A percentile compares a stretch with the other conserved stretches of the same genome.
Conservation (phyloP, 345 rosid species). For the Camelina sativa region DNA sequence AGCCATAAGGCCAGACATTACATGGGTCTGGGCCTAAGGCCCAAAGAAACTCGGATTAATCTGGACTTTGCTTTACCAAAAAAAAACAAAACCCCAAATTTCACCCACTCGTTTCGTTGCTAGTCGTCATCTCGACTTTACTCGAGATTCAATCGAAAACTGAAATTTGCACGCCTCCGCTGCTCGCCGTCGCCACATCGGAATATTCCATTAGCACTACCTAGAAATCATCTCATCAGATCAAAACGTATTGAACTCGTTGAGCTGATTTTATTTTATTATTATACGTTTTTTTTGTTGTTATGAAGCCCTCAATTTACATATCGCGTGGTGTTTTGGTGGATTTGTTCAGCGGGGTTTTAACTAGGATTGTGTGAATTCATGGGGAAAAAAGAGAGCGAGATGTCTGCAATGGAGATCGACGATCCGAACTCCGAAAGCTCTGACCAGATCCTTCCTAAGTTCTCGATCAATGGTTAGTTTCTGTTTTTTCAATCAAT, state of each 20-base stretch:
- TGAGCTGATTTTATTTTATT: neutral
- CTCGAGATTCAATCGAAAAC: constrained; percentile 34
- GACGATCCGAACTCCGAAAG: constrained; percentile 59
- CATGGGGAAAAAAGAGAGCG: constrained; percentile 58
- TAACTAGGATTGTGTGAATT: constrained; percentile 25
- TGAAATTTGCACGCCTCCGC: constrained; percentile 18
- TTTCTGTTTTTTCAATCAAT: constrained; percentile 5
- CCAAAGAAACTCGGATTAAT: neutral
- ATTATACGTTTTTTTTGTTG: neutral
- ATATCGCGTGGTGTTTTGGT: no score
- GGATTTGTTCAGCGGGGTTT: neutral
- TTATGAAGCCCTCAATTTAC: constrained; percentile 1
- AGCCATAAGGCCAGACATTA: neutral
- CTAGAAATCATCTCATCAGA: neutral
- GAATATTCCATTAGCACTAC: neutral
- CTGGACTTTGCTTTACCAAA: neutral
- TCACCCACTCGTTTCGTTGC: constrained; percentile 1
- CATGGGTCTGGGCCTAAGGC: neutral
- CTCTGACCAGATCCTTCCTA: constrained; percentile 67
- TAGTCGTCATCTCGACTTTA: constrained; percentile 4
- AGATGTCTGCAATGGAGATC: constrained; percentile 66
- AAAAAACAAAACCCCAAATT: constrained; percentile 14
- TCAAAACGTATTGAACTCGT: neutral
- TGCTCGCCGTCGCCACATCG: constrained; percentile 26
- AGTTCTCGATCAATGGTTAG: constrained; percentile 80